Conservation (phyloP, 2,329 filamentous ascomycete genomes). For the Malbranchea cinnamomea region DNA sequence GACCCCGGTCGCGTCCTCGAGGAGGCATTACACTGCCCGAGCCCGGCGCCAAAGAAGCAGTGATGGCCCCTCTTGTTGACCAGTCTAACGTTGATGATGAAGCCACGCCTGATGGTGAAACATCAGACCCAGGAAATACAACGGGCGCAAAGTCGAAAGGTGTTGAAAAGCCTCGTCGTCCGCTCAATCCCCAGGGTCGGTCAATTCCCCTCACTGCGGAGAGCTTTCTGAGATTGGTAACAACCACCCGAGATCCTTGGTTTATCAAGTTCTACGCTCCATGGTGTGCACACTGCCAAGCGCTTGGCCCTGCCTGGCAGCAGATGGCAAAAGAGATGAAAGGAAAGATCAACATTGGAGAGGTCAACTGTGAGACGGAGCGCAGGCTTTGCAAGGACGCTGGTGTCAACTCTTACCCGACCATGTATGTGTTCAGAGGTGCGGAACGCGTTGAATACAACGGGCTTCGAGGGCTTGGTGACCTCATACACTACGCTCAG, state of each 20-base stretch:
- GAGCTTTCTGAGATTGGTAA: constrained; percentile 73
- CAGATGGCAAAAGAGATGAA: constrained; percentile 86
- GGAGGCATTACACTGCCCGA: constrained; percentile 54
- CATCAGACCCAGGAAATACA: background rate
- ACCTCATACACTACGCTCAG: constrained; percentile 73
- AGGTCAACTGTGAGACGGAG: constrained; percentile 88
- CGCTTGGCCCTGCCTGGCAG: constrained; percentile 77
- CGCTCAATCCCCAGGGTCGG: constrained; percentile 53
- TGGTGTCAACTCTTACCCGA: constrained; percentile 65
- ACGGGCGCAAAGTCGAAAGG: background rate
- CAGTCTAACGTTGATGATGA: constrained; percentile 20
- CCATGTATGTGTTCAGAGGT: constrained; percentile 81
- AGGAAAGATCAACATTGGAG: constrained; percentile 76
- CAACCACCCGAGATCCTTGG: constrained; percentile 80
- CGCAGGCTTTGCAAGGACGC: constrained; percentile 85
- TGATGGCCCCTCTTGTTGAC: constrained; percentile 22
- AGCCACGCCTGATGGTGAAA: background rate
- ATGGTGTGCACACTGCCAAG: constrained; percentile 93
- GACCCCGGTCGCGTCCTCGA: constrained; percentile 63
- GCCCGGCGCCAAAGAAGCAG: constrained; percentile 45
- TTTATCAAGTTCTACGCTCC: constrained; percentile 98
- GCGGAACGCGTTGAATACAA: constrained; percentile 87
- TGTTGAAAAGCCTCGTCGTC: constrained; percentile 10
- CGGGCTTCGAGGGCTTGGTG: constrained; percentile 79
- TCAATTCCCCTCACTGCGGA: constrained; percentile 68